Evolutionary conservation across 176 grass and related monocot species (phyloP).

Genomic region (Avena eriantha): DNA sequence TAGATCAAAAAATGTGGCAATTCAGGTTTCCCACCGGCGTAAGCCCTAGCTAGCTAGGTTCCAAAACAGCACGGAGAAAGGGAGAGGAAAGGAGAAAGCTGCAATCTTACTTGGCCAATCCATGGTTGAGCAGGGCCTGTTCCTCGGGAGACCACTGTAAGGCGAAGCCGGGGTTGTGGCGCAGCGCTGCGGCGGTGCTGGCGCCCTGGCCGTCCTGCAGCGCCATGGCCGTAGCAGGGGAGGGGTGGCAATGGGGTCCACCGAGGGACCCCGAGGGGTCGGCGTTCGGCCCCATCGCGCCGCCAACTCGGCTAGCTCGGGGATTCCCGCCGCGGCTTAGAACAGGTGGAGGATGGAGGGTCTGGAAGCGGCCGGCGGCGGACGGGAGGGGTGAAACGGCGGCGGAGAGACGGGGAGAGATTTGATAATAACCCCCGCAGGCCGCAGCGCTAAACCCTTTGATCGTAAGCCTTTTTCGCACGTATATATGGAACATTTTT

Average conservation of each 20-base stretch:
- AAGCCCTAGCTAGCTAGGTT: too few relatives aligned
- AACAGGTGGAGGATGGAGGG: neutral
- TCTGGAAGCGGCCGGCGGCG: slow-evolving; percentile 15
- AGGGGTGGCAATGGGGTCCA: slow-evolving; percentile 22
- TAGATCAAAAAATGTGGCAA: too few relatives aligned
- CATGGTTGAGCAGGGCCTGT: slow-evolving; percentile 36
- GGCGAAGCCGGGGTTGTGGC: slow-evolving; percentile 50
- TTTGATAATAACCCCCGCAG: neutral
- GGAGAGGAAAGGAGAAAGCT: too few relatives aligned
- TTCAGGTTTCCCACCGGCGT: too few relatives aligned
- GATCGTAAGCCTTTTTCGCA: too few relatives aligned
- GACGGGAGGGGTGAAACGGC: slow-evolving; percentile 5
- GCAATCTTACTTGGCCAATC: slow-evolving; percentile 17
- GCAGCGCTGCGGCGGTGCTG: slow-evolving; percentile 42
- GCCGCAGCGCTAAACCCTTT: too few relatives aligned
- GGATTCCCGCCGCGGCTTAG: neutral
- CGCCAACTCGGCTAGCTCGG: slow-evolving; percentile 7
- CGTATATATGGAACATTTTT: too few relatives aligned
- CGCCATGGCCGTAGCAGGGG: slow-evolving; percentile 11
- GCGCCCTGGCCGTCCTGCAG: slow-evolving; percentile 13
- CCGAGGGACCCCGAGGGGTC: slow-evolving; percentile 47
- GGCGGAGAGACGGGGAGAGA: neutral
- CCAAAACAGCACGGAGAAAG: too few relatives aligned
- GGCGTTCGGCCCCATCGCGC: slow-evolving; percentile 57
- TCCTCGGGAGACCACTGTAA: slow-evolving; percentile 51